Evolutionary conservation across 2,329 filamentous ascomycete genomes (phyloP).

Genomic region (Plectosphaerella sp.): DNA sequence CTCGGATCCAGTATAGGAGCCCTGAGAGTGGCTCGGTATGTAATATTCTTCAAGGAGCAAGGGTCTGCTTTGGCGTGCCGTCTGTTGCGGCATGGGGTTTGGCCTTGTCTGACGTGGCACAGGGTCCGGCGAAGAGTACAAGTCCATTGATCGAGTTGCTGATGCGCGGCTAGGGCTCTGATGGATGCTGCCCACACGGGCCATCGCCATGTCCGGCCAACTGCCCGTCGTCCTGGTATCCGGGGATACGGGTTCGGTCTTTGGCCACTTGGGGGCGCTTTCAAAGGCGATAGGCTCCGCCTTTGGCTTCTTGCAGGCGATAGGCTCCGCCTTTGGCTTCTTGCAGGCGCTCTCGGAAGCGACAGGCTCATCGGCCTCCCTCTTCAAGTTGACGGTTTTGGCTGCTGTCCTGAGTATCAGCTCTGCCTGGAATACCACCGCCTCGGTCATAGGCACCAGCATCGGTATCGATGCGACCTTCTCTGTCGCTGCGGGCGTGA

Average conservation of each 20-base stretch:
- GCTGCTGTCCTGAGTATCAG: too few relatives aligned
- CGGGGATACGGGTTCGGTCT: too few relatives aligned
- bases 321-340: not conserved
- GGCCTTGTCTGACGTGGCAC: slow-evolving; percentile 11
- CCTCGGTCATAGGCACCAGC: too few relatives aligned
- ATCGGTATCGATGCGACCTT: too few relatives aligned
- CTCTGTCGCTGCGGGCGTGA: not conserved
- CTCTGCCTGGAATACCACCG: too few relatives aligned
- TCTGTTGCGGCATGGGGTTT: slow-evolving; percentile 2
- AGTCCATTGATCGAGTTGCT: not conserved
- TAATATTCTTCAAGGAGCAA: not conserved
- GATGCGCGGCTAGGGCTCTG: not conserved
- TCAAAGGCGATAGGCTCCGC: not conserved
- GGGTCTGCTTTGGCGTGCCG: slow-evolving; percentile 20
- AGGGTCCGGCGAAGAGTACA: too few relatives aligned
- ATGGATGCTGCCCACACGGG: not conserved
- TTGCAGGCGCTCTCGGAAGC: not conserved
- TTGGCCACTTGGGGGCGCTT: too few relatives aligned
- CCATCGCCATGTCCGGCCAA: not conserved
- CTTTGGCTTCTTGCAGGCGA: not conserved
- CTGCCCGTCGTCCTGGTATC: too few relatives aligned
- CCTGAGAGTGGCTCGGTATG: too few relatives aligned
- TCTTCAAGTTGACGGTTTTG: not conserved
- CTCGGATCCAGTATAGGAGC: too few relatives aligned
- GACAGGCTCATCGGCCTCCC: not conserved